Conservation (phyloP, 2,329 filamentous ascomycete species). For the Chaetomium olivaceum region DNA sequence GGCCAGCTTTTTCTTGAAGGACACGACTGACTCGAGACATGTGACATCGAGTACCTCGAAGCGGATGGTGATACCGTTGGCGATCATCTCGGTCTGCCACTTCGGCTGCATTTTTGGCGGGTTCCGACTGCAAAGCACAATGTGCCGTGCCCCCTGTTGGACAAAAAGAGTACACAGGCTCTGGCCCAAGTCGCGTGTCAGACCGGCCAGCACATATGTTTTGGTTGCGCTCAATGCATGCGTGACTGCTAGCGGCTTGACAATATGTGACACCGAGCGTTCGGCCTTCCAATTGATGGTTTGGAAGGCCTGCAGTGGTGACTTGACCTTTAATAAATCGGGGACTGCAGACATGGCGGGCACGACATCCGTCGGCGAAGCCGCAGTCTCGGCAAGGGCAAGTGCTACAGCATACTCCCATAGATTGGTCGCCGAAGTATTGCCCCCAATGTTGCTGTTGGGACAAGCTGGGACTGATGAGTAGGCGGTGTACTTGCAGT, state of each 20-base stretch:
- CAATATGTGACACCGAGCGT: constrained; percentile 32
- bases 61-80: constrained; percentile 31
- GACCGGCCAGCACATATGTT: constrained; percentile 45
- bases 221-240: constrained; percentile 37
- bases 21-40: constrained; percentile 33
- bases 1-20: constrained; percentile 33
- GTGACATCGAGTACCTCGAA: constrained; percentile 38
- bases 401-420: constrained; percentile 33
- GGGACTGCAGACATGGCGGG: constrained; percentile 31
- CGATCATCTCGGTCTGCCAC: constrained; percentile 40
- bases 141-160: constrained; percentile 41
- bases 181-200: constrained; percentile 49
- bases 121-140: constrained; percentile 46
- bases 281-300: constrained; percentile 45
- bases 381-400: constrained; percentile 21
- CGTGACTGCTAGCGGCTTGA: constrained; percentile 32
- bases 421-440: constrained; percentile 17
- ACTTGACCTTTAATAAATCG: constrained; percentile 30
- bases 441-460: constrained; percentile 14
- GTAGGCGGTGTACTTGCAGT: constrained; percentile 34
- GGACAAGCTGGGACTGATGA: constrained; percentile 25
- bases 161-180: constrained; percentile 45
- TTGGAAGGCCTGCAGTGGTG: constrained; percentile 32
- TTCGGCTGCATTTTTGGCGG: constrained; percentile 33
- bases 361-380: not conserved